Conservation (phyloP, 352 stramenopile species). For the Phytopythium litorale region DNA sequence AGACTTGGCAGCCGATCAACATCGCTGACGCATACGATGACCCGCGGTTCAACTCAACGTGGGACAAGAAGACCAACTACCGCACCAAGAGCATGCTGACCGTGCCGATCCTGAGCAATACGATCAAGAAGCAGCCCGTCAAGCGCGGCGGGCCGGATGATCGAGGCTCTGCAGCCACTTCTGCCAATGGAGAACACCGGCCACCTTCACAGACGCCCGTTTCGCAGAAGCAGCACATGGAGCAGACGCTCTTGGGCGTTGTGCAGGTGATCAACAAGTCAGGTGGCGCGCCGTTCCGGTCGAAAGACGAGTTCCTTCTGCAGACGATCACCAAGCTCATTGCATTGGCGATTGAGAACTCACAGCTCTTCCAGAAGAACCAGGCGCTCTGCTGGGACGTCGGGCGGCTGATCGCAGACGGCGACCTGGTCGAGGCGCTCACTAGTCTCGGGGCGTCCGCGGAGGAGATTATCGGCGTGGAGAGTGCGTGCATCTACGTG, state of each 20-base stretch:
- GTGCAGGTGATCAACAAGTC: conserved; percentile 85
- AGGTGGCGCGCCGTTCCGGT: conserved; percentile 61
- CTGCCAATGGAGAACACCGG: background rate
- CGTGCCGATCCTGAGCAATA: conserved; percentile 61
- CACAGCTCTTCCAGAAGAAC: conserved; percentile 76
- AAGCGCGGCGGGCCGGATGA: background rate
- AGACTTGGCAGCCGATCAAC: conserved; percentile 60
- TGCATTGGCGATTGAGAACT: conserved; percentile 76
- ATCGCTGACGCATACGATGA: conserved; percentile 75
- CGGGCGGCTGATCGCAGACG: conserved; percentile 55
- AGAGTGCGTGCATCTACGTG: conserved; percentile 63
- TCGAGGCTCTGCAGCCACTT: background rate
- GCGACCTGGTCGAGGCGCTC: conserved; percentile 56
- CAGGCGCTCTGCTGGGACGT: conserved; percentile 64
- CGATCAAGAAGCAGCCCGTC: conserved; percentile 16
- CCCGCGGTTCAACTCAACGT: conserved; percentile 72
- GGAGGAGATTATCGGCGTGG: conserved; percentile 71
- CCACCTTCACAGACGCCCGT: conserved; percentile 2
- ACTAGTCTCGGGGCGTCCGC: conserved; percentile 45
- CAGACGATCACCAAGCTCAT: conserved; percentile 77
- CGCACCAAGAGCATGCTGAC: conserved; percentile 79
- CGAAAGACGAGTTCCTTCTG: conserved; percentile 78
- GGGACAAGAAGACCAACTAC: conserved; percentile 79
- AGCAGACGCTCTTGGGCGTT: conserved; percentile 56
- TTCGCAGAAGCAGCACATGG: conserved; percentile 7